Evolutionary conservation across 1,284 basidiomycete species (phyloP).

Genomic region (Sparassis latifolia): DNA sequence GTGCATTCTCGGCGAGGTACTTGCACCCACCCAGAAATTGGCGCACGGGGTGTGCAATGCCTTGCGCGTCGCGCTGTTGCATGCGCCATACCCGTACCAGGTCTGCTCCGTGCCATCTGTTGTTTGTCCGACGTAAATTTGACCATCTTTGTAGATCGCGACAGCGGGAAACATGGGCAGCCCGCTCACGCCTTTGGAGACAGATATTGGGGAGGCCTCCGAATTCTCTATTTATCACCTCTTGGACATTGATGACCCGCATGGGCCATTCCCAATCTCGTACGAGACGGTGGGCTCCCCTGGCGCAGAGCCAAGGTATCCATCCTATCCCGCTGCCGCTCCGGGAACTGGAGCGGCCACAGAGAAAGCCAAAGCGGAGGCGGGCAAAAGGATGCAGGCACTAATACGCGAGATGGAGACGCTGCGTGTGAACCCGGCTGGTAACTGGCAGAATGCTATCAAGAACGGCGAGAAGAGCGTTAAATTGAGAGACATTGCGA

Average conservation of each 20-base stretch:
- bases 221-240: slow-evolving; percentile 5
- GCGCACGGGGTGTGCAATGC: slow-evolving; percentile 6
- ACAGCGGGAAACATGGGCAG: slow-evolving; percentile 2
- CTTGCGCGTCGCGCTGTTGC: slow-evolving; percentile 1
- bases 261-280: slow-evolving; percentile 2
- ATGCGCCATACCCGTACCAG: slow-evolving; percentile 2
- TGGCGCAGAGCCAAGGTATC: neutral
- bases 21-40: slow-evolving; percentile 3
- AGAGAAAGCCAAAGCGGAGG: neutral
- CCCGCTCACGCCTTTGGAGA: slow-evolving; percentile 2
- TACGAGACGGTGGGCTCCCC: neutral
- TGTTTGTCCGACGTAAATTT: neutral
- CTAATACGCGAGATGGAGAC: neutral
- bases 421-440: neutral
- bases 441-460: neutral
- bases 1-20: slow-evolving; percentile 4
- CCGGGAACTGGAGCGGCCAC: no score
- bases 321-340: neutral
- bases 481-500: slow-evolving; percentile 2
- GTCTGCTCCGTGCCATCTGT: neutral
- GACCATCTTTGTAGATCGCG: neutral
- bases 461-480: slow-evolving; percentile 1
- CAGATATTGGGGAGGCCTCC: slow-evolving; percentile 1
- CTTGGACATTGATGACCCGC: slow-evolving; percentile 2
- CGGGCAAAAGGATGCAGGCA: neutral